Conservation (phyloP, 2,329 filamentous ascomycete species). For the Leptographium procerum region DNA sequence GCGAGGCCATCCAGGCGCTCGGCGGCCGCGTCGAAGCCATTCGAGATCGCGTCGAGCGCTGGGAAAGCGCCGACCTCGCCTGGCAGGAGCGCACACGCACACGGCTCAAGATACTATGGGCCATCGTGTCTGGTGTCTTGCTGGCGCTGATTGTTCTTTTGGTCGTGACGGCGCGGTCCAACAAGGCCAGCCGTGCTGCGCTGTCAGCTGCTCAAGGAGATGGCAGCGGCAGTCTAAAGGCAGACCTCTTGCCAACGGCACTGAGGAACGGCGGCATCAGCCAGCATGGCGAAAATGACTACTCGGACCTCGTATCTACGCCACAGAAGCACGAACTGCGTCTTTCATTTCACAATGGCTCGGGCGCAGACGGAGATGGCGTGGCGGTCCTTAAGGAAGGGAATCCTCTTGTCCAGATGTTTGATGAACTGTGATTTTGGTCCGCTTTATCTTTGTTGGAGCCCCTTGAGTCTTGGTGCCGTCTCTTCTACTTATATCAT, state of each 20-base stretch:
- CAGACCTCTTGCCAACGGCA: neutral
- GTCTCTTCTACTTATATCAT: neutral
- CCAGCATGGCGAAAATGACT: neutral
- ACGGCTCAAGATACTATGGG: constrained; percentile 53
- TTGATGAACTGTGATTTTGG: constrained; percentile 7
- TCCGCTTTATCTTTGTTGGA: neutral
- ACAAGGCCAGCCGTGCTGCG: constrained; percentile 14
- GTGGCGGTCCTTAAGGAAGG: neutral
- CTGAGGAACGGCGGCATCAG: neutral
- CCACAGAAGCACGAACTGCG: neutral
- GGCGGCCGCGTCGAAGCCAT: constrained; percentile 54
- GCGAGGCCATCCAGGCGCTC: constrained; percentile 46
- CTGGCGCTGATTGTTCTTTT: constrained; percentile 38
- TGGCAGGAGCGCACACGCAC: constrained; percentile 57
- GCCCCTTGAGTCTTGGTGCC: neutral
- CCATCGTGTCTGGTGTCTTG: constrained; percentile 37
- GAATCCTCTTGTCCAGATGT: constrained; percentile 4
- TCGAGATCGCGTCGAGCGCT: constrained; percentile 50
- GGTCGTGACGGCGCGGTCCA: constrained; percentile 15
- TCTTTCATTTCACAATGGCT: constrained; percentile 3
- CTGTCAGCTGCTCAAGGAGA: constrained; percentile 1
- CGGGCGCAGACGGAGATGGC: neutral
- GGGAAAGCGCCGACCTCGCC: constrained; percentile 54
- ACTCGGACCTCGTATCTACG: neutral
- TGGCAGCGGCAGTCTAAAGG: neutral